Conservation (phyloP, 495 filamentous ascomycete genomes). For the Penicillium waksmanii region DNA sequence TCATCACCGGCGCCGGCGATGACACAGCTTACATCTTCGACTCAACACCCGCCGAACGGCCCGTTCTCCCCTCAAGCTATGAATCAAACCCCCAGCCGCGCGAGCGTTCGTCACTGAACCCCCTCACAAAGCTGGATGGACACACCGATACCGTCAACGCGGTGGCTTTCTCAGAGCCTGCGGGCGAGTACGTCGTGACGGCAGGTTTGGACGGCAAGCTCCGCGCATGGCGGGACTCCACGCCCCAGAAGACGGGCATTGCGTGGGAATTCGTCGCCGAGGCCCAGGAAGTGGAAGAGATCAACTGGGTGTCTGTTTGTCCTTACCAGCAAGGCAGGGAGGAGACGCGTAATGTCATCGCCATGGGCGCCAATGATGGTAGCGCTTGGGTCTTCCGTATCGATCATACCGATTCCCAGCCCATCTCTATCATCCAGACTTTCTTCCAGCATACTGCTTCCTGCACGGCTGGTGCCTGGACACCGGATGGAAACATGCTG, state of each 20-base stretch:
- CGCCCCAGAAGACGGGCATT: constrained; percentile 42
- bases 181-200: constrained; percentile 81
- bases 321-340: constrained; percentile 62
- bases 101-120: constrained; percentile 61
- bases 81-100: constrained; percentile 63
- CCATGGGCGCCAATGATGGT: constrained; percentile 89
- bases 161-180: constrained; percentile 78
- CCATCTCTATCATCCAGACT: constrained; percentile 80
- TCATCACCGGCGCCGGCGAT: constrained; percentile 88
- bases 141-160: constrained; percentile 92
- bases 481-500: constrained; percentile 82
- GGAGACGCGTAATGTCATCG: constrained; percentile 77
- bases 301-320: constrained; percentile 87
- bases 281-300: constrained; percentile 86
- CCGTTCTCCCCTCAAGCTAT: constrained; percentile 74
- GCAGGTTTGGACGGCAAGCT: constrained; percentile 83
- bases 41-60: constrained; percentile 62
- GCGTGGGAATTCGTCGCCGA: constrained; percentile 68
- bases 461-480: constrained; percentile 91
- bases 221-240: constrained; percentile 55
- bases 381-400: constrained; percentile 93
- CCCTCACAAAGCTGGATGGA: constrained; percentile 72
- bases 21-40: constrained; percentile 82
- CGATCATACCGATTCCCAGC: constrained; percentile 63
- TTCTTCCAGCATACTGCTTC: constrained; percentile 88